Base-by-base conservation (phyloP, 345 rosid species). In the Lepidium africanum region DNA sequence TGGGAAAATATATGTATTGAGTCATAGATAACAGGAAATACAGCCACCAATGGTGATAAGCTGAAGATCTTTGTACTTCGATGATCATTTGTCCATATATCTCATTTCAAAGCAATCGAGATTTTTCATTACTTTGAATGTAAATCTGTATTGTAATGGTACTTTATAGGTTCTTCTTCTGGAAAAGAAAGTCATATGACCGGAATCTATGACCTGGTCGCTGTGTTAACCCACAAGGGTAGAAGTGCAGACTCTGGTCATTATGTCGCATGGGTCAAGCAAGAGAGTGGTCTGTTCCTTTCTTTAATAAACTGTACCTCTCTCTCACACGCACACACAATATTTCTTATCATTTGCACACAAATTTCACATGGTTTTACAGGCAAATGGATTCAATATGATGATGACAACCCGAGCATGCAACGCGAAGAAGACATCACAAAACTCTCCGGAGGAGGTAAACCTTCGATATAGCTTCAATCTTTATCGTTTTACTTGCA, bases 201-300 rank as follows among this genome's bases (percentile, higher is more conserved):
- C 7, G 97, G 96, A 76, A 61, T 94, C 62, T 94, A 94, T 71
- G 97, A 91, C 79, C 56, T 94, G 80, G 96, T 87, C 77, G 81
- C 97, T 43, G 91, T 94, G 79, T 74, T 89, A 57, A 94, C 99
- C 16, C 97, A 94, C 68, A 94, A 91, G 87, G 99, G 99, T 6
- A 84, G 96, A 78, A 89, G 99, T 65, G 99, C 96, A 21, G 97
- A 94, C 81, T 94, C 96, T 14, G 97, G 99, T 35, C 97, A 94
- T 79, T 91, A 91, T 53, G 97, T 89, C 12, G 89, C 91, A 12
- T 94, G 97, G 96, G 99, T 91, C 53, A 94, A 94, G 85, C 97
- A 94, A 84, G 96, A 87, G 80, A 91, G 74, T 65, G 96, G 99
- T 89, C 17, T 65, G 88, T 76, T 71, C 41, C 69, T 42, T 36